phyloP scores from a whole-genome alignment of 2,329 filamentous ascomycete genomes.

The Onygena corvina region DNA sequence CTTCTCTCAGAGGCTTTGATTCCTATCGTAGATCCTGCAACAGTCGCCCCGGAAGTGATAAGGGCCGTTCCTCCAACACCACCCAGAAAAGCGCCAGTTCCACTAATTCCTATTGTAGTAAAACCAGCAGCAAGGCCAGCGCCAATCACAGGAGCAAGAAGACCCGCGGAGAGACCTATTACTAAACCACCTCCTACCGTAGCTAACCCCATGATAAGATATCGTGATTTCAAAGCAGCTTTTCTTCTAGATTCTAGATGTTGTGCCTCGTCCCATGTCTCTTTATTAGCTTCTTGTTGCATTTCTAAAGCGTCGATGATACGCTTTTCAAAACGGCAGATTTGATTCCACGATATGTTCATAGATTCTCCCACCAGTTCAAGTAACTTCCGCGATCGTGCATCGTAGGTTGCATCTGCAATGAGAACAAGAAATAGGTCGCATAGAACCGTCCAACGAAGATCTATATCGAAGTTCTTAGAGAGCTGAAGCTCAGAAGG shows the following conservation, averaged over 20 bases:
- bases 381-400: constrained; percentile 70
- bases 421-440: constrained; percentile 93
- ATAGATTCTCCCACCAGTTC: constrained; percentile 72
- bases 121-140: constrained; percentile 88
- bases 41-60: constrained; percentile 78
- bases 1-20: constrained; percentile 72
- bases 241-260: constrained; percentile 82
- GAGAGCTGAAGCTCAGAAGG: constrained; percentile 72
- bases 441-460: constrained; percentile 93
- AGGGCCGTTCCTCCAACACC: constrained; percentile 86
- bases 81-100: constrained; percentile 77
- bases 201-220: constrained; percentile 91
- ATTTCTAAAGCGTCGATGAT: constrained; percentile 95
- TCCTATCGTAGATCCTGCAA: constrained; percentile 78
- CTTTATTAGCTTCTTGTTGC: constrained; percentile 86
- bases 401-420: constrained; percentile 86
- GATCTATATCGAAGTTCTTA: constrained; percentile 82
- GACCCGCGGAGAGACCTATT: constrained; percentile 84
- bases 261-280: constrained; percentile 95
- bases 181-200: constrained; percentile 91
- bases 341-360: constrained; percentile 78
- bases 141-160: constrained; percentile 86
- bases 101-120: constrained; percentile 83
- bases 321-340: constrained; percentile 91
- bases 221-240: constrained; percentile 64